A percentile compares a stretch with the other conserved stretches of the same genome.
Conservation (phyloP, 2,329 filamentous ascomycete genomes). For the Alternaria arborescens region DNA sequence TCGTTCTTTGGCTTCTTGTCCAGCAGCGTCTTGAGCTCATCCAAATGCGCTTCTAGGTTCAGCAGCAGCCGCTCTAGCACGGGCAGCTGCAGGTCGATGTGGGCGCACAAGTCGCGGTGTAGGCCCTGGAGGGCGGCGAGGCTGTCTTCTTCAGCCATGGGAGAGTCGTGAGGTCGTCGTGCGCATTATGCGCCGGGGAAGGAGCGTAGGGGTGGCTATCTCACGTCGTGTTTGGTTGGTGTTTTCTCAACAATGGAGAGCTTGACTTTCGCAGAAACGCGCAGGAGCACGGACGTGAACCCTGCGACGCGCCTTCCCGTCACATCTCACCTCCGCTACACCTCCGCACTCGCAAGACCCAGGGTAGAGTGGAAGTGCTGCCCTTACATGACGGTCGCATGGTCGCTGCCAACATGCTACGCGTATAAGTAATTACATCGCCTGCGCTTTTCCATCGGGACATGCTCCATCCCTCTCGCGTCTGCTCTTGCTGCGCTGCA, state of each 20-base stretch:
- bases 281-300: conserved; percentile 37
- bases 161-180: conserved; percentile 26
- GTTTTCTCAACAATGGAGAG: conserved; percentile 31
- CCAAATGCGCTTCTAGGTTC: conserved; percentile 71
- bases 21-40: conserved; percentile 75
- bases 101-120: conserved; percentile 81
- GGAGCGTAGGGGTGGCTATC: conserved; percentile 18
- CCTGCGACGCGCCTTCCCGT: conserved; percentile 18
- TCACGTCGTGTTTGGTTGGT: conserved; percentile 31
- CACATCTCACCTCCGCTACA: conserved; percentile 25
- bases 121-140: conserved; percentile 83
- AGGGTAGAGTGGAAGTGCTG: neutral
- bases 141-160: conserved; percentile 77
- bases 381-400: conserved; percentile 7
- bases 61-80: conserved; percentile 73
- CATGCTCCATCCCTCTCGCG: conserved; percentile 9
- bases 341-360: conserved; percentile 23
- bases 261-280: conserved; percentile 38
- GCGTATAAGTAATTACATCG: neutral
- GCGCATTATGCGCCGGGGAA: conserved; percentile 43
- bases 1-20: conserved; percentile 79
- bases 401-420: neutral
- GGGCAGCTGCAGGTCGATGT: conserved; percentile 74
- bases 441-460: conserved; percentile 4
- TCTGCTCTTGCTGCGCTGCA: neutral